Base-by-base conservation (phyloP, 78 protist species). In the Cavenderia fasciculata region DNA sequence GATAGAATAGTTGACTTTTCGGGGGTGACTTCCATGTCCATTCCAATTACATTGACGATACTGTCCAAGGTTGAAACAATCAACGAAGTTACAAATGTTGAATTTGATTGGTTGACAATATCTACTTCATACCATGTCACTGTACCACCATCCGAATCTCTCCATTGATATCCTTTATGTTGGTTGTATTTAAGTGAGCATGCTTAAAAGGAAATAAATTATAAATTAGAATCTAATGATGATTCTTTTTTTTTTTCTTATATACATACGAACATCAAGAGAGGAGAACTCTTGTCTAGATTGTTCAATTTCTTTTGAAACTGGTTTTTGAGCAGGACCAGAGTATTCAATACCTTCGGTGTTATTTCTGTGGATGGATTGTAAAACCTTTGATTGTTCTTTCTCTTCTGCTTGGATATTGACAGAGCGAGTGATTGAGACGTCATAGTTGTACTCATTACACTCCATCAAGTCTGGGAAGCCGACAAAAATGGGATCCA, bases 91-190 rank as follows among this genome's bases (percentile, higher is more conserved):
- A 82, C 68, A 18, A 14, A 5, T 19, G 59, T 62, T 18, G 12
- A n/a, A 2, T 21, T n/a, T 31, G 90, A 66, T 21, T 18, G 11
- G 56, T 68, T 82, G 2, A 27, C 49, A 19, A 82, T 44, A 3
- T 44, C 25, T 10, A 47, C 43, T 43, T 82, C 78, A 40, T 44
- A 82, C 19, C 65, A 52, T 14, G n/a, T 38, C n/a, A 43, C 65
- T 6, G 63, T 33, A 0, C 34, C 51, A 7, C 69, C 90, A 56
- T 68, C 68, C n/a, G 72, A 66, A 41, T 43, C 78, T 38, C 72
- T 56, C 90, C 90, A 82, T 68, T 68, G 57, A n/a, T 38, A 68
- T 1, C 62, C 57, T 56, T 68, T 82, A 33, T 69, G 38, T 68
- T 82, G 90, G 10, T 18, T 41, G 11, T 46, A 82, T 11, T 69